Conservation (phyloP, 2,329 filamentous ascomycete genomes). For the Elsinoe australis region DNA sequence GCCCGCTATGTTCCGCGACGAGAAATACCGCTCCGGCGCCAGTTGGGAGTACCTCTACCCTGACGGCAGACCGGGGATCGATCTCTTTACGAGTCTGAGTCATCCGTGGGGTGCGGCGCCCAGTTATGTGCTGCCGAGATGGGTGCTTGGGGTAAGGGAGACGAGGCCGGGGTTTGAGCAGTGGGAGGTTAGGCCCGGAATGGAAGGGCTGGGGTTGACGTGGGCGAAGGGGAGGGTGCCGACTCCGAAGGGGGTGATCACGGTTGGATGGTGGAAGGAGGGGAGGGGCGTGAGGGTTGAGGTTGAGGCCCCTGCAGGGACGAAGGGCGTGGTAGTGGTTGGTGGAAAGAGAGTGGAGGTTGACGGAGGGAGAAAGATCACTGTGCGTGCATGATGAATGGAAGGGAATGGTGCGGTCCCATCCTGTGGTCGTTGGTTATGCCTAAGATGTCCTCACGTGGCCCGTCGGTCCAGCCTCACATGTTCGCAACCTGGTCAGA, state of each 20-base stretch:
- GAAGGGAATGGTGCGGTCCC: too few species aligned
- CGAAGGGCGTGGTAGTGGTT: background rate
- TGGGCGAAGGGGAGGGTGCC: conserved; percentile 25
- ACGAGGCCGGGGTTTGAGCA: conserved; percentile 25
- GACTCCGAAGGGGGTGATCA: conserved; percentile 25
- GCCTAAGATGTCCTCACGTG: too few species aligned
- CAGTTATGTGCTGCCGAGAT: conserved; percentile 39
- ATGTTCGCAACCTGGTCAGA: too few species aligned
- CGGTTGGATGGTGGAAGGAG: conserved; percentile 21
- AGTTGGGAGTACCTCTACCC: conserved; percentile 42
- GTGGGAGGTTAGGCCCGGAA: conserved; percentile 27
- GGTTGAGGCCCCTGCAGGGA: conserved; percentile 13
- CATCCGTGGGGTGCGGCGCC: conserved; percentile 43
- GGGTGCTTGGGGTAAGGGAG: conserved; percentile 27
- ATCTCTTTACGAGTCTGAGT: conserved; percentile 37
- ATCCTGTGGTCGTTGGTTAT: too few species aligned
- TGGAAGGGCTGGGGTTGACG: conserved; percentile 26
- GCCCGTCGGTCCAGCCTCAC: too few species aligned
- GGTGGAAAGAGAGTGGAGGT: background rate
- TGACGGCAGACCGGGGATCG: conserved; percentile 35
- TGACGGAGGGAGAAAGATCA: background rate
- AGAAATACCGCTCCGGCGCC: conserved; percentile 33
- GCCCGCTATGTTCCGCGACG: conserved; percentile 36
- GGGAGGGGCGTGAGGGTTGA: conserved; percentile 1
- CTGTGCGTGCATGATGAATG: background rate